These are phyloP conservation scores for Helichrysum umbraculigerum DNA, from an alignment of 129 eudicot species.

Conservation along the genomic window DNA sequence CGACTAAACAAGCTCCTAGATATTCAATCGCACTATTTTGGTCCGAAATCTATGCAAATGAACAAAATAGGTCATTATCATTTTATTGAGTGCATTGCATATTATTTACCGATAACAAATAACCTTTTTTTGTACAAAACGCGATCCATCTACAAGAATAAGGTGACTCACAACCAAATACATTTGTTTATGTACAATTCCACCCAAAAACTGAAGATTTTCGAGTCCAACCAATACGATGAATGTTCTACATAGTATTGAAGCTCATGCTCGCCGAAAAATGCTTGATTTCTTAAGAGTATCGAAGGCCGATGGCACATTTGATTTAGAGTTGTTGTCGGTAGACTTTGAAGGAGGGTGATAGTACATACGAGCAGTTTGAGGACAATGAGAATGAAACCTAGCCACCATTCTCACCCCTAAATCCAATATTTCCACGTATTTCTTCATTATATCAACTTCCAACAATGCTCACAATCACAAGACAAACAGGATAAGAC, in stretches of 20 bases:
- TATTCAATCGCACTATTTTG: no score
- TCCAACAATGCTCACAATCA: background rate
- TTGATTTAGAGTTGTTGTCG: background rate
- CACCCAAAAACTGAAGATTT: background rate
- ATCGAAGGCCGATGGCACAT: background rate
- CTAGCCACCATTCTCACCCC: constrained; percentile 62
- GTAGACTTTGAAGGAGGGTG: constrained; percentile 55
- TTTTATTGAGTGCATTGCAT: no score
- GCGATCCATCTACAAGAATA: no score
- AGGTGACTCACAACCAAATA: no score
- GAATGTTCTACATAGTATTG: background rate
- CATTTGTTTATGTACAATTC: background rate
- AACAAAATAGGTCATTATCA: no score
- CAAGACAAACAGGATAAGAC: background rate
- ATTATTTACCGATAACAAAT: no score
- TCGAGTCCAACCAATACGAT: background rate
- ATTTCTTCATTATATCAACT: constrained; percentile 60
- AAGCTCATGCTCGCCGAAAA: background rate
- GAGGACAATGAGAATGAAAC: constrained; percentile 79
- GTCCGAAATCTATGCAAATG: no score
- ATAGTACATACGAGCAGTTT: constrained; percentile 36
- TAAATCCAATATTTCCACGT: constrained; percentile 53
- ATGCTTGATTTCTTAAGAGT: background rate
- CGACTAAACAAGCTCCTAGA: no score
- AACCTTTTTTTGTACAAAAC: no score